Base-by-base conservation (phyloP, 2,329 filamentous ascomycete genomes). In the Stagonosporopsis vannaccii region DNA sequence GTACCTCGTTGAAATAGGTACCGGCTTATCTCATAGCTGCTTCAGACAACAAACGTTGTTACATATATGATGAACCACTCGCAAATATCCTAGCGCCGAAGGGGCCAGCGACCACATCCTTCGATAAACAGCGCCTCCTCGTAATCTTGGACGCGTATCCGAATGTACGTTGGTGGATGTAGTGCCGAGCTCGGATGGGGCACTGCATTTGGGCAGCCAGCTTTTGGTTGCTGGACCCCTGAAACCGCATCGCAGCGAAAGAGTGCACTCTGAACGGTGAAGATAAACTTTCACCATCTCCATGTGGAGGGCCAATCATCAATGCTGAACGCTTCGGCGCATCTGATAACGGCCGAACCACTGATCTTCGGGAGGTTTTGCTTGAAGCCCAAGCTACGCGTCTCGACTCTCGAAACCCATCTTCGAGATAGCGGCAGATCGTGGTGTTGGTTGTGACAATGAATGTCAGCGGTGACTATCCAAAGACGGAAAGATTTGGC, bases 1-100 rank as follows among this genome's bases (percentile, higher is more conserved):
- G 44, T 53, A 40, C 48, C 35, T 61, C 44, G 61, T 58, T 48
- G 48, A 40, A 58, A 58, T 52, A 49, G 44, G 50, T 41, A 36
- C 50, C 36, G 22, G 22, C 4, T 46, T 49, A 58, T 61, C 51
- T 52, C 48, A 42, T 44, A 32, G 37, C 42, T 42, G 61, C 62
- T 59, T 59, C 62, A 64, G 48, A 56, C 46, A 37, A 22, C 36
- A 19, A 39, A 37, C 30, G 12, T 15, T n/a, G 30, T 32, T n/a
- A 32, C 42, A 36, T 20, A 8, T 36, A 42, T 12, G 25, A 33
- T 42, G 33, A 55, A 33, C 32, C 32, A 11, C n/a, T 37, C 11
- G 37, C 32, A 20, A 51, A 42, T 36, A 23, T 30, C 46, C 30
- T 56, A 43, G 26, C 36, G 35, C 19, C 26, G 26, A 50, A 51